Conservation (phyloP, 225 moss, liverwort and hornwort species). For the Climacium dendroides region DNA sequence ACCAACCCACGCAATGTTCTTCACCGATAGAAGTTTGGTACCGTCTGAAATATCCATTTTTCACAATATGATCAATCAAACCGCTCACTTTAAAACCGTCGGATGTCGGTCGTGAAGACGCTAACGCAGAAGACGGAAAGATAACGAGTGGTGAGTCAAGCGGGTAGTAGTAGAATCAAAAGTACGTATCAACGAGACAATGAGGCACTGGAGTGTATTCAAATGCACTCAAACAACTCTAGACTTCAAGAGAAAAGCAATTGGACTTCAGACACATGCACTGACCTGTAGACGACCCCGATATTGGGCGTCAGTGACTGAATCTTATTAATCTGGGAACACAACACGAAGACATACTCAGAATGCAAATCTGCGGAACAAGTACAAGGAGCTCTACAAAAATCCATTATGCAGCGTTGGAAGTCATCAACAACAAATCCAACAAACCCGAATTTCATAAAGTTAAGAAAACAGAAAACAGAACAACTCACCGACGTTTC, state of each 20-base stretch:
- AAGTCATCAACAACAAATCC: background rate
- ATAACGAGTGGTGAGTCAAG: background rate
- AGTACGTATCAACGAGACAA: background rate
- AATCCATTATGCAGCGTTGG: background rate
- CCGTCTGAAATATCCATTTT: background rate
- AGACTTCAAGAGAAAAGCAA: background rate
- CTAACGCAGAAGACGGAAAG: background rate
- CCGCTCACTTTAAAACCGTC: background rate
- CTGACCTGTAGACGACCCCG: slow-evolving; percentile 91
- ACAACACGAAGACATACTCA: background rate
- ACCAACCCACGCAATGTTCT: background rate
- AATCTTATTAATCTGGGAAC: slow-evolving; percentile 82
- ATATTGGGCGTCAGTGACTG: slow-evolving; percentile 84
- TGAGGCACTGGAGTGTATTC: background rate
- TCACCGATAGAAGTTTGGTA: background rate
- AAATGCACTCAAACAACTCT: background rate
- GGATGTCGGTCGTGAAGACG: background rate
- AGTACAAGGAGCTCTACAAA: background rate
- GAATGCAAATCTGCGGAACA: background rate
- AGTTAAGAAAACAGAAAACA: background rate
- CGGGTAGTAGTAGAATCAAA: background rate
- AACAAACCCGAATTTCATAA: background rate
- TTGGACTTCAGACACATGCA: background rate
- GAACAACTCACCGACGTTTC: slow-evolving; percentile 55
- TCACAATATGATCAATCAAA: background rate